Evolutionary conservation across 305 asterid species (phyloP).

Genomic region (Fraxinus albicans): DNA sequence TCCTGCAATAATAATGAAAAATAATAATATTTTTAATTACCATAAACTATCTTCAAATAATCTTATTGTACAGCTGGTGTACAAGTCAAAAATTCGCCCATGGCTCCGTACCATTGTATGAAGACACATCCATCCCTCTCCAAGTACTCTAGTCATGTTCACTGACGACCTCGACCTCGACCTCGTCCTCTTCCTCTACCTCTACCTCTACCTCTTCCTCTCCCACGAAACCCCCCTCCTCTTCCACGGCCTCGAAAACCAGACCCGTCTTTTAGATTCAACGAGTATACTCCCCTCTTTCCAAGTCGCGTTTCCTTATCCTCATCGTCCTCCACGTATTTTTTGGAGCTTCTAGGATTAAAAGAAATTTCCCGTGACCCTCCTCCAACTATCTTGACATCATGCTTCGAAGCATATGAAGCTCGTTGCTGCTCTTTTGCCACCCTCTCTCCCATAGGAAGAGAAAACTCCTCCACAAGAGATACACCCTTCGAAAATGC

Average conservation of each 20-base stretch:
- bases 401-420: conserved; percentile 28
- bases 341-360: conserved; percentile 59
- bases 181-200: too few species aligned
- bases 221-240: conserved; percentile 40
- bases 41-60: neutral
- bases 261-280: conserved; percentile 48
- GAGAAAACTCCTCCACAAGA: conserved; percentile 72
- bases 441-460: conserved; percentile 80
- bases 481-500: conserved; percentile 70
- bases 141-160: neutral
- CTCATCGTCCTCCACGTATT: conserved; percentile 57
- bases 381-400: conserved; percentile 76
- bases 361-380: conserved; percentile 88
- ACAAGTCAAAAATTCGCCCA: neutral
- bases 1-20: neutral
- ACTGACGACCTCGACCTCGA: conserved; percentile 42
- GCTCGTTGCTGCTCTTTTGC: conserved; percentile 39
- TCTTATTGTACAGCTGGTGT: neutral
- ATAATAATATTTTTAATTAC: neutral
- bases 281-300: conserved; percentile 68
- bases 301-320: conserved; percentile 40
- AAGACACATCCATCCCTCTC: neutral
- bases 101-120: neutral
- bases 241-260: conserved; percentile 37
- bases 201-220: neutral